These are phyloP conservation scores for Lichtheimia ornata DNA, from an alignment of 371 early-diverging fungal genomes.

Conservation along the genomic window DNA sequence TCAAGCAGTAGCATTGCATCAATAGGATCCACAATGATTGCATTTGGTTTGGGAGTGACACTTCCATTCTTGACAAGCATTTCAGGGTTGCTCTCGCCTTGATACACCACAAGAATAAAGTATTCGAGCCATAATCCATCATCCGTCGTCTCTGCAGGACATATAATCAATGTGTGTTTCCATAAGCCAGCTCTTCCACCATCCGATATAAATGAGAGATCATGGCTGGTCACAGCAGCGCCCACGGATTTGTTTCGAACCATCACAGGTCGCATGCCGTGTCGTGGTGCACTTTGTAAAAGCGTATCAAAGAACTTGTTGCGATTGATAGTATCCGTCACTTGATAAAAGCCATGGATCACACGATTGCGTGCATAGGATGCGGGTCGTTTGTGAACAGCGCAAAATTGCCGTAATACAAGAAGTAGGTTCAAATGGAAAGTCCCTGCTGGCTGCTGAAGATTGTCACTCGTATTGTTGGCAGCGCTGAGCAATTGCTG, in stretches of 20 bases:
- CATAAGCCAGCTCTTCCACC: slow-evolving; percentile 22
- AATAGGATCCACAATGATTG: slow-evolving; percentile 5
- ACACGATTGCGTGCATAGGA: slow-evolving; percentile 66
- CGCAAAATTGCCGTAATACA: slow-evolving; percentile 11
- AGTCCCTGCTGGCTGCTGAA: slow-evolving; percentile 17
- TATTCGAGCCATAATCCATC: slow-evolving; percentile 32
- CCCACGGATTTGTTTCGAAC: slow-evolving; percentile 21
- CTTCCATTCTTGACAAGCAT: slow-evolving; percentile 16
- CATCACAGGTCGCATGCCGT: slow-evolving; percentile 52
- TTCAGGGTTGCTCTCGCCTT: slow-evolving; percentile 20
- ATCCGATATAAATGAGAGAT: slow-evolving; percentile 23
- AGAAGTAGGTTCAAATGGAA: slow-evolving; percentile 20
- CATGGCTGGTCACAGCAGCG: slow-evolving; percentile 31
- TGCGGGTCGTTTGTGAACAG: slow-evolving; percentile 37
- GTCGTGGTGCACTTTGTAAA: slow-evolving; percentile 67
- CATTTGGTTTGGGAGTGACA: slow-evolving; percentile 1
- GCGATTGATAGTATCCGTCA: slow-evolving; percentile 18
- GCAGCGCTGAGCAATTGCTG: slow-evolving; percentile 50
- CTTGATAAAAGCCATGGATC: slow-evolving; percentile 53
- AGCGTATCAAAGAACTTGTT: slow-evolving; percentile 68
- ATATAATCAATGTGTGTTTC: slow-evolving; percentile 37
- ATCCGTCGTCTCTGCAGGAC: slow-evolving; percentile 15
- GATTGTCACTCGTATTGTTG: background rate
- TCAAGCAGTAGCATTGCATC: slow-evolving; percentile 23
- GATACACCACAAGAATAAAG: slow-evolving; percentile 37